Base-by-base conservation (phyloP, 2,329 filamentous ascomycete species). In the Apiospora sp. region DNA sequence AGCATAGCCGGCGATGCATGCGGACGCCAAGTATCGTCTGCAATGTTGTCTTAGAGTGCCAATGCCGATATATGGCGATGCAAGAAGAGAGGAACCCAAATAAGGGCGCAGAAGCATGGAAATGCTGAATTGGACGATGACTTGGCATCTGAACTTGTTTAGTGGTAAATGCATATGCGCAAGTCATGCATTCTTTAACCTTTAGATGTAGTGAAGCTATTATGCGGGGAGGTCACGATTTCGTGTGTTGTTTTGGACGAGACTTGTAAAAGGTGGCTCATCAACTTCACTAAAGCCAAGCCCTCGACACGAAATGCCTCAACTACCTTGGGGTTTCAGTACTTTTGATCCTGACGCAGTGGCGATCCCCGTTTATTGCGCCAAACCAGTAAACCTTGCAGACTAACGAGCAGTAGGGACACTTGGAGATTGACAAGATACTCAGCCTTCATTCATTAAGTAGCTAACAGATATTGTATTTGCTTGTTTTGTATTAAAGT, bases 231-330 rank as follows among this genome's bases (percentile, higher is more conserved):
- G 34, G 58, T 41, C 58, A 64, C 58, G 58, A 41, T 64, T 41
- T 10, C 37, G 58, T 61, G 27, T 34, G 34, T 41, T 14, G 22
- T n/a, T 41, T 64, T n/a, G 58, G 41, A 24, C 5, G 58, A 41
- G 58, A n/a, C 58, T 64, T 64, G 58, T 19, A 64, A 41, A 58
- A 41, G 34, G 58, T 64, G 58, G 58, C 58, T 64, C 34, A 64
- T 64, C 58, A 64, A 64, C 58, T 41, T 64, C 34, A 64, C 58
- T 64, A 64, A 22, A 64, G 46, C 58, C 58, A 64, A 64, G 34
- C 58, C 58, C 58, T 64, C 58, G 58, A 64, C 58, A 41, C 58
- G 34, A 64, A 64, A 64, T 64, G 58, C 58, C 34, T 64, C 58
- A 41, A n/a, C 7, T 34, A 12, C 19, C n/a, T 41, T 41, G 34